A percentile compares a stretch with the other conserved stretches of the same genome.
Evolutionary conservation across 2,329 filamentous ascomycete species (phyloP).

Genomic region (Xylaria sp.): DNA sequence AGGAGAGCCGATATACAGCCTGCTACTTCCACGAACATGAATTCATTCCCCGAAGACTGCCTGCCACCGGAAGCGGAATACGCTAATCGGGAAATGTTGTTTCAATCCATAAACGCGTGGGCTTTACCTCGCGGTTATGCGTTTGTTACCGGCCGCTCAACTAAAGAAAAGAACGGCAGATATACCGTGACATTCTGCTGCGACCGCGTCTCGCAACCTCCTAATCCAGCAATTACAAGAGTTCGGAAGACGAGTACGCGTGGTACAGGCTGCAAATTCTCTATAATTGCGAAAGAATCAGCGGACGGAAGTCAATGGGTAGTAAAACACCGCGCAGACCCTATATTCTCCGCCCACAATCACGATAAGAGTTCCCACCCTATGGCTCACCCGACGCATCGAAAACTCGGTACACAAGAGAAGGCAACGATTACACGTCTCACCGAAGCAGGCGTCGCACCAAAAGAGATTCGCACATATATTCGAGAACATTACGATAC

Average conservation of each 20-base stretch:
- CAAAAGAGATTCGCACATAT: not conserved
- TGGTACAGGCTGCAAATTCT: not conserved
- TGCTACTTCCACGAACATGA: not conserved
- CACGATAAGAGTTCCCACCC: not conserved
- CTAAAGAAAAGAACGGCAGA: not conserved
- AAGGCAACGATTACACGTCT: not conserved
- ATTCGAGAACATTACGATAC: not conserved
- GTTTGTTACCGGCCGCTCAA: not conserved
- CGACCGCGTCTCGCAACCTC: not conserved
- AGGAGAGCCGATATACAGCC: too few species aligned
- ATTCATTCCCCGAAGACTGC: not conserved
- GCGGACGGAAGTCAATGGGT: not conserved
- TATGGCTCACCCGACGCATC: not conserved
- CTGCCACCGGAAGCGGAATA: not conserved
- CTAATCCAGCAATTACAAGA: not conserved
- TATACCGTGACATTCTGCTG: not conserved
- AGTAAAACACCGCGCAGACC: not conserved
- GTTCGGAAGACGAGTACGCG: not conserved
- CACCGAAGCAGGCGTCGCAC: not conserved
- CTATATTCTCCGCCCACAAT: not conserved
- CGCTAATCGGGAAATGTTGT: not conserved
- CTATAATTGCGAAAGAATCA: not conserved
- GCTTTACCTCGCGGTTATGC: not conserved
- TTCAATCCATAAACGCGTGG: not conserved
- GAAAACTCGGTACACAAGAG: not conserved